These are phyloP conservation scores for Crithidia brevicula DNA, from an alignment of 208 protist genomes.

Conservation along the genomic window DNA sequence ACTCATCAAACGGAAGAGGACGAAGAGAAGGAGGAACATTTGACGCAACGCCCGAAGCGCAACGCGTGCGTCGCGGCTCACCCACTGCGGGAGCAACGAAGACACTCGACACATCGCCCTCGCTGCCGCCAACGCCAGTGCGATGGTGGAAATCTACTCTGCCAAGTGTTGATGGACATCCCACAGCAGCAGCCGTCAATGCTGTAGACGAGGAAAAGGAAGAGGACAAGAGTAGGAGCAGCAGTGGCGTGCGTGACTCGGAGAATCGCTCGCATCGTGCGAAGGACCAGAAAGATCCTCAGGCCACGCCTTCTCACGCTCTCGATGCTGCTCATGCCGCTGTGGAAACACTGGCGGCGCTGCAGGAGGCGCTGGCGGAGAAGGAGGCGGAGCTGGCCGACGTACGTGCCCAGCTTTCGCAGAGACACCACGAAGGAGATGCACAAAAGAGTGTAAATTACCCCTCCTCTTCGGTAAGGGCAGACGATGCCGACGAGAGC, in stretches of 20 bases:
- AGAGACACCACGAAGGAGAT: not conserved
- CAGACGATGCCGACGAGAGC: not conserved
- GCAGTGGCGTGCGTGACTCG: no score
- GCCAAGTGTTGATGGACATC: not conserved
- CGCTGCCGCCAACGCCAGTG: slow-evolving; percentile 26
- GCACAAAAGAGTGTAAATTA: not conserved
- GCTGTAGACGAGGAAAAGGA: not conserved
- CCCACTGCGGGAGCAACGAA: not conserved
- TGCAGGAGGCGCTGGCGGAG: slow-evolving; percentile 15
- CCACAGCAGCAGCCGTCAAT: not conserved
- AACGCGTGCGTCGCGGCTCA: not conserved
- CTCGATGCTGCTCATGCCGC: slow-evolving; percentile 21
- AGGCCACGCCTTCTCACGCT: not conserved
- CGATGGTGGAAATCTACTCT: slow-evolving; percentile 33
- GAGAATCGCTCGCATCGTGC: no score
- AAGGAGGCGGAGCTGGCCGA: slow-evolving; percentile 31
- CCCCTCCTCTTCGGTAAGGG: no score
- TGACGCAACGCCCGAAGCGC: not conserved
- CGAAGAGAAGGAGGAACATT: no score
- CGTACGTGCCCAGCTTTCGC: not conserved
- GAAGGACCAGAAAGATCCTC: not conserved
- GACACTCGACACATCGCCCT: slow-evolving; percentile 13
- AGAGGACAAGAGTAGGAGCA: not conserved
- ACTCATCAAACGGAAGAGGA: no score
- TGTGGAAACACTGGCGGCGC: slow-evolving; percentile 4